A percentile compares a stretch with the other conserved stretches of the same genome.
Evolutionary conservation across 192 early-diverging fungal species (phyloP).

Genomic region (Podila epigama): DNA sequence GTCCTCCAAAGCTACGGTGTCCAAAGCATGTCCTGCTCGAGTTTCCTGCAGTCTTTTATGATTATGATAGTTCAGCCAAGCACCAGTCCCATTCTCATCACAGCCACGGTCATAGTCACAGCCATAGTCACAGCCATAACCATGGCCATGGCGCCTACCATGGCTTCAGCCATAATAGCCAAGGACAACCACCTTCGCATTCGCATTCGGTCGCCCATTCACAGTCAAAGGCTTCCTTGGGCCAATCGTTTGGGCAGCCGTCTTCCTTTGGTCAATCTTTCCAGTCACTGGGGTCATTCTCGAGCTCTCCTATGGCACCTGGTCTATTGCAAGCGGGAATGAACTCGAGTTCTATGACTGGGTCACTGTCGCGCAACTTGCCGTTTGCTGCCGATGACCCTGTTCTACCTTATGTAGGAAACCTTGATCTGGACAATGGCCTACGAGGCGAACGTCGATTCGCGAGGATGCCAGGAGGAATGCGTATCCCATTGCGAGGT

Average conservation of each 20-base stretch:
- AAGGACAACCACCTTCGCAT: neutral
- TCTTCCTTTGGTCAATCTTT: conserved; percentile 13
- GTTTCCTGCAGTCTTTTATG: conserved; percentile 82
- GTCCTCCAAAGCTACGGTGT: conserved; percentile 64
- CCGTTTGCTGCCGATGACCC: conserved; percentile 52
- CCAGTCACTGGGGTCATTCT: conserved; percentile 21
- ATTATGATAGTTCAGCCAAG: conserved; percentile 52
- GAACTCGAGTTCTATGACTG: neutral
- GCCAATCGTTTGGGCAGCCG: conserved; percentile 10
- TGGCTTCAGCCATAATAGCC: no score
- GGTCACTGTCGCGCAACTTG: conserved; percentile 11
- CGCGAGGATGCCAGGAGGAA: conserved; percentile 58
- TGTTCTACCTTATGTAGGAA: conserved; percentile 80
- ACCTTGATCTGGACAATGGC: conserved; percentile 66
- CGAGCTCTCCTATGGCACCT: conserved; percentile 16
- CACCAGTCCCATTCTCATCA: conserved; percentile 17
- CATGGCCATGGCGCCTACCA: no score
- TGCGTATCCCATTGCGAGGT: conserved; percentile 73
- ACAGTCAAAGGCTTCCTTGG: neutral
- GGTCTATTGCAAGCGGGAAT: conserved; percentile 2
- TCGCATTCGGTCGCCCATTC: neutral
- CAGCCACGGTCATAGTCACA: neutral
- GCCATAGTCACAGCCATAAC: neutral
- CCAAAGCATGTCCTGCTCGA: conserved; percentile 68
- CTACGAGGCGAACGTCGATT: conserved; percentile 49